Evolutionary conservation across 805 yeast genomes (phyloP).

Genomic region (Wickerhamiella allomyrinae): DNA sequence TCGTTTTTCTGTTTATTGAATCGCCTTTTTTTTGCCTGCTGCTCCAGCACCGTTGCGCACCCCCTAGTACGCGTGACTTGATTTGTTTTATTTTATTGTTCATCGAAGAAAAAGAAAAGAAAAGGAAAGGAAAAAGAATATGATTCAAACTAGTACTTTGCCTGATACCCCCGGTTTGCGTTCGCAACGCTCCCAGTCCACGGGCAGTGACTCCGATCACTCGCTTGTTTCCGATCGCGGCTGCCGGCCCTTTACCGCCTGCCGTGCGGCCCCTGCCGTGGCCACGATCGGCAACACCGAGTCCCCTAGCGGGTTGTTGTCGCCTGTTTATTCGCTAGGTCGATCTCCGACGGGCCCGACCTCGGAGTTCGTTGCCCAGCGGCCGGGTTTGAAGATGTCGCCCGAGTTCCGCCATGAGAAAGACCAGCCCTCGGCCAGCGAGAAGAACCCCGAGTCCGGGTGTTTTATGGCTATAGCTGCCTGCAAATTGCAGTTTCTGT

Average conservation of each 20-base stretch:
- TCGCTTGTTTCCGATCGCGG: constrained; percentile 2
- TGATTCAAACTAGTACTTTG: neutral
- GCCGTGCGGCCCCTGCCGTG: constrained; percentile 1
- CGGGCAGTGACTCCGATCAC: neutral
- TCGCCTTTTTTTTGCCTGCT: no score
- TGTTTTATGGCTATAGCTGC: neutral
- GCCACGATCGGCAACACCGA: neutral
- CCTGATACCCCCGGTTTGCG: no score
- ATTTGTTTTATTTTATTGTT: no score
- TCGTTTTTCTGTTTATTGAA: no score
- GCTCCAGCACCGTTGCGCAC: no score
- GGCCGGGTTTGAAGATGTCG: constrained; percentile 1
- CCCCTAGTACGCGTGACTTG: no score
- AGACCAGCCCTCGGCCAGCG: neutral
- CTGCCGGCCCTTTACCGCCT: constrained; percentile 1
- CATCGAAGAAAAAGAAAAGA: no score
- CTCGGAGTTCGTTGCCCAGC: constrained; percentile 1
- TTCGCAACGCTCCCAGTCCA: neutral
- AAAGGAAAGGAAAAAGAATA: no score
- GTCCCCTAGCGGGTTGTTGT: neutral
- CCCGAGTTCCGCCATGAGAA: neutral
- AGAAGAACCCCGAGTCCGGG: neutral
- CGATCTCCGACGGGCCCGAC: neutral
- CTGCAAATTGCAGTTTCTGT: neutral
- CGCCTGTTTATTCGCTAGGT: neutral